Evolutionary conservation across 352 stramenopile genomes (phyloP).

Genomic region (Pelagophyceae sp.): DNA sequence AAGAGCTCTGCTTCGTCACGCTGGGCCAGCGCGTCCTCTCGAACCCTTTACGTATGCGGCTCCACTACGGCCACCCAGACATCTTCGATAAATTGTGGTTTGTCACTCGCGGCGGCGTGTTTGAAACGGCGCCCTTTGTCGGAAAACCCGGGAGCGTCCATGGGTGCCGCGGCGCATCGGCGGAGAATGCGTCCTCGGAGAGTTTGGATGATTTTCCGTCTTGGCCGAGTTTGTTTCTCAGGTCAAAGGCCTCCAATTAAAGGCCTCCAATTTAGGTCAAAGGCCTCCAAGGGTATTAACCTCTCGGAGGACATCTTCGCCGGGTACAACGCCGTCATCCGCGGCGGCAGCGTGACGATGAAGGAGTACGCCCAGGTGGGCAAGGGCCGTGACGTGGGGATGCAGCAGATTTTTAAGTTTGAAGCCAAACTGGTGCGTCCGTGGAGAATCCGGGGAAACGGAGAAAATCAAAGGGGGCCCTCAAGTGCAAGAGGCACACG

Average conservation of each 20-base stretch:
- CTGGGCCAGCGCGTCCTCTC: slow-evolving; percentile 91
- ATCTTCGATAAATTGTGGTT: slow-evolving; percentile 99
- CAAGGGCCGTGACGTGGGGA: slow-evolving; percentile 96
- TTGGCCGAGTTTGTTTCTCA: too few species aligned
- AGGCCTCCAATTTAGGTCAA: too few species aligned
- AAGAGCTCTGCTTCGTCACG: slow-evolving; percentile 97
- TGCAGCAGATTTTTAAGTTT: slow-evolving; percentile 99
- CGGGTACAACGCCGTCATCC: slow-evolving; percentile 95
- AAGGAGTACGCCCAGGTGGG: slow-evolving; percentile 98
- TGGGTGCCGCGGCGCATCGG: too few species aligned
- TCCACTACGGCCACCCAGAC: slow-evolving; percentile 97
- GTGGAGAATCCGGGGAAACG: too few species aligned
- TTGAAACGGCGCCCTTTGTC: too few species aligned
- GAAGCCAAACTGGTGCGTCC: slow-evolving; percentile 92
- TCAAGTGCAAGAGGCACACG: too few species aligned
- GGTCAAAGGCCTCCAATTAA: too few species aligned
- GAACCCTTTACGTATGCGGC: slow-evolving; percentile 83
- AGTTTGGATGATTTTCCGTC: too few species aligned
- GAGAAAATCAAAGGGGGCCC: too few species aligned
- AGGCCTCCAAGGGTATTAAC: slow-evolving; percentile 97
- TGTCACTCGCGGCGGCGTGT: slow-evolving; percentile 95
- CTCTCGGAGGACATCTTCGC: slow-evolving; percentile 98
- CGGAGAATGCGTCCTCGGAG: too few species aligned
- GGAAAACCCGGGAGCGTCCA: too few species aligned
- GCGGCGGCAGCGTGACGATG: slow-evolving; percentile 88